Base-by-base conservation (phyloP, 2,329 filamentous ascomycete genomes). In the Xylariaceae sp. region DNA sequence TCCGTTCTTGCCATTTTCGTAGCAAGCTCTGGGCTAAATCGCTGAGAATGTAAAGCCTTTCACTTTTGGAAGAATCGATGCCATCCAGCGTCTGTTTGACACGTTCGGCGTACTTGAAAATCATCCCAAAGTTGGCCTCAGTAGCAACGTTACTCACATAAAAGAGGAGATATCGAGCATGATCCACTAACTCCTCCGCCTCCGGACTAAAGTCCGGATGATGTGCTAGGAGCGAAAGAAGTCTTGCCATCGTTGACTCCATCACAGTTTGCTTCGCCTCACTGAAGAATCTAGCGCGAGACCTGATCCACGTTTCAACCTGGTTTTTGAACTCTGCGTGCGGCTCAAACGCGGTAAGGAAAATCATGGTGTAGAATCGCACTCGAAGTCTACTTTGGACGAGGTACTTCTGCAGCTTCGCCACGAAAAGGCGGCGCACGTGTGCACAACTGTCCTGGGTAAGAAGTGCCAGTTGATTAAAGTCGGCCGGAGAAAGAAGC, bases 311-410 rank as follows among this genome's bases (percentile, higher is more conserved):
- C 0, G 89, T 96, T 57, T 89, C 83, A 2, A 89, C 86, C 40
- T 86, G 83, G 47, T 83, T 83, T 68, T 86, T 88, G 67, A 95
- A 81, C 15, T 82, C 80, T n/a, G 74, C 68, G 36, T 84, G 80
- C 0, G 92, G 94, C 72, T 99, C 94, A 68, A 94, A 96, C 1
- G 94, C 92, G 30, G 91, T 87, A 41, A 97, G 75, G 74, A 96
- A 97, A 5, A 95, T 79, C 39, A 96, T 86, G 0, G 89, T 88
- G 70, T 95, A 94, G 77, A 95, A 99, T 9, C 92, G 85, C 12
- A 80, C 75, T 1, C 83, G 79, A 2, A 95, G 78, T 61, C 80
- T 84, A 51, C 80, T 81, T 49, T 87, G 82, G 9, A 88, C 87
- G 4, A 97, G 81, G 65, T 95, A 92, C 72, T 95, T 96, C 72